Conservation (phyloP, 257 asterid species). For the Nicotiana attenuata region DNA sequence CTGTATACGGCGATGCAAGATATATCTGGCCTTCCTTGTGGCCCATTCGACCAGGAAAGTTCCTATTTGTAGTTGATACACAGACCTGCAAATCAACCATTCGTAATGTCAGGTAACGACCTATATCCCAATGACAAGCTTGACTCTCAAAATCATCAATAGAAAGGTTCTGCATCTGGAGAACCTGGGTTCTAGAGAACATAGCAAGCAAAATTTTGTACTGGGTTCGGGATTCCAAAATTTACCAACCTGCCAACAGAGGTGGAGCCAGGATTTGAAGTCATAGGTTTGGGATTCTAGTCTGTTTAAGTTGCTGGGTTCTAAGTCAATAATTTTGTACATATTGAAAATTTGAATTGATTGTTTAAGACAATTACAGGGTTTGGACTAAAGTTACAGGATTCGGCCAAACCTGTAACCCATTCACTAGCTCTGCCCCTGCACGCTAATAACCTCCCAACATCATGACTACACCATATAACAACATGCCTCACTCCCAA, state of each 20-base stretch:
- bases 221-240: background rate
- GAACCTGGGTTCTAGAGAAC: no score
- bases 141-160: background rate
- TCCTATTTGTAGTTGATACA: slow-evolving; percentile 85
- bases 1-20: slow-evolving; percentile 98
- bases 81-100: slow-evolving; percentile 49
- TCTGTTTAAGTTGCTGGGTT: no score
- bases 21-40: slow-evolving; percentile 94
- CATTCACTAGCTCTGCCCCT: no score
- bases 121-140: background rate
- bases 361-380: no score
- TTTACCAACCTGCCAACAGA: background rate
- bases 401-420: no score
- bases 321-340: no score
- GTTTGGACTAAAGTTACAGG: no score
- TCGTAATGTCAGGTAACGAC: background rate
- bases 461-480: background rate
- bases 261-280: no score
- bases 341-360: no score
- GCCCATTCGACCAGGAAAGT: slow-evolving; percentile 97
- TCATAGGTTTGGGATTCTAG: no score
- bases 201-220: no score
- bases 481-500: no score
- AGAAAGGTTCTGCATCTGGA: background rate
- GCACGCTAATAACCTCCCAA: background rate